Evolutionary conservation across 352 stramenopile genomes (phyloP).

Genomic region (Pilasporangium apinafurcum): DNA sequence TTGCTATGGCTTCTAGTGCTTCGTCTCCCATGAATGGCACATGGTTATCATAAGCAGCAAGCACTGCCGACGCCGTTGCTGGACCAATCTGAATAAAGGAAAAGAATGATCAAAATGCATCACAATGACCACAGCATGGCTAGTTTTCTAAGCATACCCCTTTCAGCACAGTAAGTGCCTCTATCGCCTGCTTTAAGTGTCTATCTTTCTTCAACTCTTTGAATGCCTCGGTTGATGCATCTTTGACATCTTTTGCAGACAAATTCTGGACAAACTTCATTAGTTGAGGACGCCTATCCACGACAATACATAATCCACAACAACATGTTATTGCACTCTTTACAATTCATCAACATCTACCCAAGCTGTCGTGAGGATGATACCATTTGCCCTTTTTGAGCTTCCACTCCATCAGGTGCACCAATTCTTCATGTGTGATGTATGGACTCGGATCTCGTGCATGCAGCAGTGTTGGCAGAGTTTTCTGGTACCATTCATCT

Average conservation of each 20-base stretch:
- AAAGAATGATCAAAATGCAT: neutral
- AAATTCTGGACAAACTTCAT: constrained; percentile 65
- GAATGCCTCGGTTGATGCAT: constrained; percentile 36
- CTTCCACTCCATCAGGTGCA: constrained; percentile 77
- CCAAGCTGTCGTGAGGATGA: neutral
- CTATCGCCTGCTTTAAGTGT: constrained; percentile 29
- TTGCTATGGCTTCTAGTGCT: constrained; percentile 59
- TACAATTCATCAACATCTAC: neutral
- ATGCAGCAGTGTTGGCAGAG: constrained; percentile 31
- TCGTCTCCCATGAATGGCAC: constrained; percentile 81
- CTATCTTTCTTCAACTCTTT: constrained; percentile 14
- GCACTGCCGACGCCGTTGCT: constrained; percentile 62
- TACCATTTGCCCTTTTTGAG: constrained; percentile 86
- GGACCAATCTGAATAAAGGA: constrained; percentile 45
- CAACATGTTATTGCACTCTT: neutral
- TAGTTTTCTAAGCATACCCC: constrained; percentile 24
- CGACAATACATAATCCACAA: neutral
- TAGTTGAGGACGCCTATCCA: constrained; percentile 50
- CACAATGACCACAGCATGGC: neutral
- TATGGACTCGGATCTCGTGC: constrained; percentile 40
- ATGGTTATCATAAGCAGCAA: constrained; percentile 57
- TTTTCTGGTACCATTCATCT: constrained; percentile 47
- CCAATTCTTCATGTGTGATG: constrained; percentile 47
- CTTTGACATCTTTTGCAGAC: constrained; percentile 32
- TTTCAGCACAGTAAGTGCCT: constrained; percentile 57